Conservation (phyloP, 2,329 filamentous ascomycete species). For the Xylaria digitata region DNA sequence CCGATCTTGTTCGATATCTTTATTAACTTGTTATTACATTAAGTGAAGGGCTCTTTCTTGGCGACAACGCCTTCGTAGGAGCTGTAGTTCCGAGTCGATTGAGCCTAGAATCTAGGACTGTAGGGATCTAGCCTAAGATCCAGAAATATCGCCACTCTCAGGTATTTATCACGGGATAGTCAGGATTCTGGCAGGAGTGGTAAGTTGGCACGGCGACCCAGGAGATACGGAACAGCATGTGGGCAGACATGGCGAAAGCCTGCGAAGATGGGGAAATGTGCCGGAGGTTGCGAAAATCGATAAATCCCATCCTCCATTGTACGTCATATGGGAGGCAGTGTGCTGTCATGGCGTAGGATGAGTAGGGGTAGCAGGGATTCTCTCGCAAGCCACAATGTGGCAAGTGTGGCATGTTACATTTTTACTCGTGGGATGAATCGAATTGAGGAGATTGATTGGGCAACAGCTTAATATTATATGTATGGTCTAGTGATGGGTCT, state of each 20-base stretch:
- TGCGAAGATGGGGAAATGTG: constrained; percentile 30
- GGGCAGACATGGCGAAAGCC: constrained; percentile 8
- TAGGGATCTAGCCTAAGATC: not conserved
- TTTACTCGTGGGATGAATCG: not conserved
- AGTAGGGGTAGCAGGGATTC: not conserved
- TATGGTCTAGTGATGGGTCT: not conserved
- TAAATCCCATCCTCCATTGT: constrained; percentile 26
- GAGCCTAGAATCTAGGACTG: not conserved
- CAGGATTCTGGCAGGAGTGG: not conserved
- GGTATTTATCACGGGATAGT: too few species aligned
- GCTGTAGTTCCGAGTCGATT: constrained; percentile 22
- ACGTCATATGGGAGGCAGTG: constrained; percentile 7
- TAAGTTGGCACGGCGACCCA: too few species aligned
- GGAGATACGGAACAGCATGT: not conserved
- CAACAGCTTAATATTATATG: too few species aligned
- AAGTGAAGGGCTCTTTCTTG: too few species aligned
- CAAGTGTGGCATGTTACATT: constrained; percentile 4
- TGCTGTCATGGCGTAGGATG: constrained; percentile 7
- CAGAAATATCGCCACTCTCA: not conserved
- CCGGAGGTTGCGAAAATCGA: constrained; percentile 8
- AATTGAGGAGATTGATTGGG: constrained; percentile 17
- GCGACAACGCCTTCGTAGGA: not conserved
- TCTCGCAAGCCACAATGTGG: constrained; percentile 19
- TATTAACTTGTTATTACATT: too few species aligned
- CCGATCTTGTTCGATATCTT: too few species aligned